Evolutionary conservation across 768 basidiomycete species (phyloP).

Genomic region (Strobilomyces dryophilus): DNA sequence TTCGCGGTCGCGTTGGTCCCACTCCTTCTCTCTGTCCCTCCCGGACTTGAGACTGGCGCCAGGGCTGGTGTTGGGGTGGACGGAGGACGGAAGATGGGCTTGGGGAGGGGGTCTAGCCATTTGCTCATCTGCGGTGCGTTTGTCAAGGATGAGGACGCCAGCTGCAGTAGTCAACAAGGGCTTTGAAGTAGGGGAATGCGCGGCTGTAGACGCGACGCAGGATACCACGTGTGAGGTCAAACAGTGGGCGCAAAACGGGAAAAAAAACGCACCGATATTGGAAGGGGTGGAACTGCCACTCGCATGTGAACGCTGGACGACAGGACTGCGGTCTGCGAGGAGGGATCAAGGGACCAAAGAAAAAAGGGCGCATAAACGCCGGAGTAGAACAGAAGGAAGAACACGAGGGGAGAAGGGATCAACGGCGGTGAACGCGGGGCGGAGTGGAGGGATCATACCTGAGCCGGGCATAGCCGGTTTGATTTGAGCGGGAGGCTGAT

Average conservation of each 20-base stretch:
- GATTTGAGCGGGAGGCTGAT: slow-evolving; percentile 25
- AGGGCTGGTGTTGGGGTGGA: slow-evolving; percentile 22
- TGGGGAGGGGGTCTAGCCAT: slow-evolving; percentile 24
- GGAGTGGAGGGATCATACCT: slow-evolving; percentile 17
- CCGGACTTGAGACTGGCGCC: slow-evolving; percentile 17
- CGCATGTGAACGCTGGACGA: slow-evolving; percentile 24
- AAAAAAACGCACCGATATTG: slow-evolving; percentile 21
- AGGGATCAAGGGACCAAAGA: not conserved
- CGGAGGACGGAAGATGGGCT: slow-evolving; percentile 11
- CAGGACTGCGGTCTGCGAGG: slow-evolving; percentile 27
- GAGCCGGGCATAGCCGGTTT: slow-evolving; percentile 32
- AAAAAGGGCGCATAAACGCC: slow-evolving; percentile 8
- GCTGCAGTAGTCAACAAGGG: slow-evolving; percentile 22
- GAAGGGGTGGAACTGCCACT: slow-evolving; percentile 25
- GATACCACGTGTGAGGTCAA: slow-evolving; percentile 3
- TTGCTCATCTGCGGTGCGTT: slow-evolving; percentile 29
- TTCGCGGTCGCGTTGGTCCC: slow-evolving; percentile 27
- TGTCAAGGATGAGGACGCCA: slow-evolving; percentile 27
- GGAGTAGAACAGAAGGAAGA: not conserved
- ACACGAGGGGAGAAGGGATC: slow-evolving; percentile 1
- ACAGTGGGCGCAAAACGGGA: not conserved
- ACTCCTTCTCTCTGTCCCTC: slow-evolving; percentile 27
- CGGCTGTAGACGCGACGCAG: slow-evolving; percentile 11
- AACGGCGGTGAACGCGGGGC: not conserved
- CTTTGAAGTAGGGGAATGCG: slow-evolving; percentile 28